These are phyloP conservation scores for Eutrema salsugineum DNA, from an alignment of 441 rosid species.

Conservation along the genomic window DNA sequence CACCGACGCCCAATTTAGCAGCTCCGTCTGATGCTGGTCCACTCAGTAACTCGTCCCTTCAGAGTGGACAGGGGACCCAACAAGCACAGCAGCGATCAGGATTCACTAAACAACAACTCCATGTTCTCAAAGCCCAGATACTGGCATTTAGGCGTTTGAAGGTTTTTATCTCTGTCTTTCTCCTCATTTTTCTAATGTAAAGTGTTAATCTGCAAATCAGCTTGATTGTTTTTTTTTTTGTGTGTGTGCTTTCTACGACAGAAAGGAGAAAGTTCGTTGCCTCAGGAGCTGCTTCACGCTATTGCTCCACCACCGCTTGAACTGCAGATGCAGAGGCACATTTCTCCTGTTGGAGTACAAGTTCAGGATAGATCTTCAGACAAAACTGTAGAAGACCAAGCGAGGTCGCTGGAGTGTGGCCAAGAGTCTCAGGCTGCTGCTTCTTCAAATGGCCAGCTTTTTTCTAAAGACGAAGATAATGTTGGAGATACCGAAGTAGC, in stretches of 20 bases:
- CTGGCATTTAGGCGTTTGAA: constrained; percentile 95
- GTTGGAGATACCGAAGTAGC: constrained; percentile 62
- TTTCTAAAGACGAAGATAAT: constrained; percentile 64
- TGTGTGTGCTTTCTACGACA: constrained; percentile 30
- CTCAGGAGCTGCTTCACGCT: constrained; percentile 94
- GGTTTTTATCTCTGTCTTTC: constrained; percentile 42
- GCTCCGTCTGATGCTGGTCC: constrained; percentile 57
- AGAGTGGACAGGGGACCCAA: constrained; percentile 57
- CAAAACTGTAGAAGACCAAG: constrained; percentile 63
- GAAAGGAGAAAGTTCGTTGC: constrained; percentile 98
- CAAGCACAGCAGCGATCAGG: constrained; percentile 54
- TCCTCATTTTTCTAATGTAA: neutral
- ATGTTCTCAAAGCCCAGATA: constrained; percentile 99
- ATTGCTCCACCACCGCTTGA: constrained; percentile 94
- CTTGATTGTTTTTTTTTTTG: constrained; percentile 6
- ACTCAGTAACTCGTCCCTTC: constrained; percentile 40
- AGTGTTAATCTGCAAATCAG: constrained; percentile 14
- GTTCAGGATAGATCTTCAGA: constrained; percentile 63
- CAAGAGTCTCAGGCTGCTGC: constrained; percentile 52
- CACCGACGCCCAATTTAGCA: constrained; percentile 52
- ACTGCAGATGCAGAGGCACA: constrained; percentile 50
- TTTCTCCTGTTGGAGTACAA: constrained; percentile 54
- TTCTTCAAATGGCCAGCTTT: constrained; percentile 43
- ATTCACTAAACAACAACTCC: constrained; percentile 94
- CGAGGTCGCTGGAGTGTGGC: constrained; percentile 51